These are phyloP conservation scores for Daldinia eschscholtzii DNA, from an alignment of 2,329 filamentous ascomycete species.

Conservation along the genomic window DNA sequence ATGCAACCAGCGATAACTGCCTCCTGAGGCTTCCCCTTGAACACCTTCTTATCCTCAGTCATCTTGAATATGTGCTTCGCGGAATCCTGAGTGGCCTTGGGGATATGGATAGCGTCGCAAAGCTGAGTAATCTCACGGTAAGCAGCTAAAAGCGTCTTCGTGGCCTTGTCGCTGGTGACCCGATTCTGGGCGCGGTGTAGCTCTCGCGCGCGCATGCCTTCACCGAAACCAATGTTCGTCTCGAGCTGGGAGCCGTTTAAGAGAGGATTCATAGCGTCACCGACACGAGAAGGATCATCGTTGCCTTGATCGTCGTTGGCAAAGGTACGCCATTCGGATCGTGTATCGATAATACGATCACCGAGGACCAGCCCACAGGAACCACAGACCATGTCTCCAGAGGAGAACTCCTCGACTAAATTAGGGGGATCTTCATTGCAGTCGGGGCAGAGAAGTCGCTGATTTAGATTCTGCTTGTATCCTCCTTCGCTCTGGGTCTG, in stretches of 20 bases:
- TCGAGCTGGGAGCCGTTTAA: constrained; percentile 91
- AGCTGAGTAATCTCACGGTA: constrained; percentile 90
- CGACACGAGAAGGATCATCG: constrained; percentile 97
- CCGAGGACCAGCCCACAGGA: constrained; percentile 92
- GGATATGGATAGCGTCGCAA: constrained; percentile 86
- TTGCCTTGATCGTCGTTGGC: constrained; percentile 97
- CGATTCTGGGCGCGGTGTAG: constrained; percentile 79
- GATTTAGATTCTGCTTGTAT: constrained; percentile 88
- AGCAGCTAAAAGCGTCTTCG: constrained; percentile 84
- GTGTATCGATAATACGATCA: constrained; percentile 92
- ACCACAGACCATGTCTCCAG: constrained; percentile 91
- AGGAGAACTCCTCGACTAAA: constrained; percentile 91
- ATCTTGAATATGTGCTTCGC: constrained; percentile 97
- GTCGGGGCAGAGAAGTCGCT: constrained; percentile 87
- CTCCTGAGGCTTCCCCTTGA: constrained; percentile 96
- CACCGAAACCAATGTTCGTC: constrained; percentile 87
- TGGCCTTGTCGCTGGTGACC: constrained; percentile 83
- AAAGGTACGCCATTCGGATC: constrained; percentile 98
- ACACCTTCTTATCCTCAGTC: constrained; percentile 89
- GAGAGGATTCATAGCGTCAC: constrained; percentile 90
- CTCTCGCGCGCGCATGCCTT: constrained; percentile 74
- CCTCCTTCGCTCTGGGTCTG: constrained; percentile 44
- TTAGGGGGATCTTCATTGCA: constrained; percentile 94
- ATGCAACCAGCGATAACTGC: constrained; percentile 96
- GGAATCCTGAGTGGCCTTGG: constrained; percentile 84